phyloP scores from a whole-genome alignment of 148 eudicot genomes.

The Silene conica region DNA sequence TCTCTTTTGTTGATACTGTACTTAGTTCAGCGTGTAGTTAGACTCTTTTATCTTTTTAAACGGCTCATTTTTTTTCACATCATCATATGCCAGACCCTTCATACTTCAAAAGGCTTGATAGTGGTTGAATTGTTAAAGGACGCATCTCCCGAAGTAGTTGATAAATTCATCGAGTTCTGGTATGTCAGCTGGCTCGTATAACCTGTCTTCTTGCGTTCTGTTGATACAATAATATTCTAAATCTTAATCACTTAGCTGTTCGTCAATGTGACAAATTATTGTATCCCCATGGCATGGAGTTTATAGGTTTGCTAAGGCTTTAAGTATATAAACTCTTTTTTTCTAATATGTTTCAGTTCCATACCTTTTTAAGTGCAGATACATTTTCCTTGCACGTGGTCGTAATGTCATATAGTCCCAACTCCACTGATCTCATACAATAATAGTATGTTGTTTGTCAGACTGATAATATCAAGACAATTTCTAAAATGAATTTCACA shows the following conservation, averaged over 20 bases:
- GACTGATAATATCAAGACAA: too few species aligned
- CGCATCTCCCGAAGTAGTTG: constrained; percentile 74
- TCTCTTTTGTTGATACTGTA: not conserved
- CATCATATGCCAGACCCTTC: constrained; percentile 43
- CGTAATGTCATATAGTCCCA: too few species aligned
- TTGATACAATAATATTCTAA: not conserved
- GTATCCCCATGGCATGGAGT: too few species aligned
- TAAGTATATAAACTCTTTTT: too few species aligned
- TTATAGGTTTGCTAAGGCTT: too few species aligned
- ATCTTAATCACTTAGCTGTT: not conserved
- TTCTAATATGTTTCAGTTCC: too few species aligned
- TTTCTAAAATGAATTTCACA: too few species aligned
- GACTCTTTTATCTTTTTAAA: not conserved
- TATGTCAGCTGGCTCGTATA: constrained; percentile 27
- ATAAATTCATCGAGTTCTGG: constrained; percentile 77
- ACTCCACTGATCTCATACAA: too few species aligned
- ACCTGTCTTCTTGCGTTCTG: not conserved
- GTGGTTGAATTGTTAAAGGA: constrained; percentile 87
- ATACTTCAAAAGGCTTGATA: constrained; percentile 77
- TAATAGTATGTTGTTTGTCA: too few species aligned
- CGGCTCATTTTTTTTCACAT: not conserved
- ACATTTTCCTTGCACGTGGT: too few species aligned
- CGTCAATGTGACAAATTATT: not conserved
- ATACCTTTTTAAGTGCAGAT: too few species aligned
- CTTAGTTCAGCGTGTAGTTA: not conserved